Conservation (phyloP, 2,329 filamentous ascomycete species). For the Juglanconis sp. region DNA sequence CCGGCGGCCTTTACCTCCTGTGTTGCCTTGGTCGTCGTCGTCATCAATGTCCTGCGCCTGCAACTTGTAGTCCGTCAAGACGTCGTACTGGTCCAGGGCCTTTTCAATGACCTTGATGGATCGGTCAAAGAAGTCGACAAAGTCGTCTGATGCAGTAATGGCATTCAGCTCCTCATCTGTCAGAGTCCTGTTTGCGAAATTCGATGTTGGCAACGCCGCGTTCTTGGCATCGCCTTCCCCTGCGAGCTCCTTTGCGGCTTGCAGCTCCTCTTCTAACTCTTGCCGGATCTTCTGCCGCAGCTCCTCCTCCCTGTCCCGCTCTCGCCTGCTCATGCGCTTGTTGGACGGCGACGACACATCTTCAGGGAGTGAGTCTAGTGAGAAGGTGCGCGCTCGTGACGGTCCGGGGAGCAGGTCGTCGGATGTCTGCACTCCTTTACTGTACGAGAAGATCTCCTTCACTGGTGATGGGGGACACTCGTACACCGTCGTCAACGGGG, state of each 20-base stretch:
- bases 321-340: constrained; percentile 75
- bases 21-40: constrained; percentile 77
- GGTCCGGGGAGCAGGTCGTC: constrained; percentile 64
- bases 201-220: constrained; percentile 41
- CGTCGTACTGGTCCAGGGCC: constrained; percentile 92
- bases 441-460: constrained; percentile 90
- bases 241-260: constrained; percentile 62
- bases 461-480: constrained; percentile 74
- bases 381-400: constrained; percentile 50
- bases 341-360: constrained; percentile 58
- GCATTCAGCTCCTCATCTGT: constrained; percentile 83
- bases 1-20: constrained; percentile 66
- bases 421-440: constrained; percentile 90
- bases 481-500: constrained; percentile 71
- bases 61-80: constrained; percentile 89
- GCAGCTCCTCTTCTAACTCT: constrained; percentile 91
- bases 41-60: constrained; percentile 74
- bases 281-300: constrained; percentile 77
- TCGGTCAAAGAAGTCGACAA: constrained; percentile 89
- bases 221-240: constrained; percentile 47
- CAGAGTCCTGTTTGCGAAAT: constrained; percentile 77
- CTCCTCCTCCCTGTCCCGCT: constrained; percentile 83
- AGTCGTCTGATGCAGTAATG: constrained; percentile 88
- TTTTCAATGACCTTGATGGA: constrained; percentile 97
- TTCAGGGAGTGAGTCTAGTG: constrained; percentile 60